Conservation (phyloP, 1,139 yeast genomes). For the Saccharomycopsis crataegensis region DNA sequence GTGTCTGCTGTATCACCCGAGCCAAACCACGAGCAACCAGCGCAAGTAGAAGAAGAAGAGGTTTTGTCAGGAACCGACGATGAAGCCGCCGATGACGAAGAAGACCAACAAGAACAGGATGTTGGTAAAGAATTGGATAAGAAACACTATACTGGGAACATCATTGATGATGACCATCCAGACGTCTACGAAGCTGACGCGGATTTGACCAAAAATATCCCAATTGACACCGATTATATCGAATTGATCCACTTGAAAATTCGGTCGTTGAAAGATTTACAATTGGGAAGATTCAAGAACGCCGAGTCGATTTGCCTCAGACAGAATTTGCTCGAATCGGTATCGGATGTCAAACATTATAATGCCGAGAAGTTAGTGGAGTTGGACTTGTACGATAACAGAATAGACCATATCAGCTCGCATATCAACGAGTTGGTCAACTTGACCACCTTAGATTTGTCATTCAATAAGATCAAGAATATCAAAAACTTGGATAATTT, state of each 20-base stretch:
- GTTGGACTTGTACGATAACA: slow-evolving; percentile 84
- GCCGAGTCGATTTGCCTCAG: slow-evolving; percentile 66
- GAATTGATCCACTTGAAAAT: slow-evolving; percentile 80
- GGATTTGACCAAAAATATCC: slow-evolving; percentile 58
- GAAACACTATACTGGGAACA: slow-evolving; percentile 29
- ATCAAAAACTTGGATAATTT: slow-evolving; percentile 72
- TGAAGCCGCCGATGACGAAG: slow-evolving; percentile 5
- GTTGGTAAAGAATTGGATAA: slow-evolving; percentile 7
- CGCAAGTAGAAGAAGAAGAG: background rate
- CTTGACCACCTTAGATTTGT: slow-evolving; percentile 63
- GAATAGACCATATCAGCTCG: slow-evolving; percentile 75
- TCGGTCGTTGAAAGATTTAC: slow-evolving; percentile 55
- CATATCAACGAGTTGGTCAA: slow-evolving; percentile 53
- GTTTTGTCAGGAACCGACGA: slow-evolving; percentile 15
- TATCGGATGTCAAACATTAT: slow-evolving; percentile 59
- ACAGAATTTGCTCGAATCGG: slow-evolving; percentile 72
- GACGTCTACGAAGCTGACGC: slow-evolving; percentile 39
- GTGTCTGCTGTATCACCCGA: too few species aligned
- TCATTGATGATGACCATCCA: slow-evolving; percentile 47
- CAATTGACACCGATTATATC: slow-evolving; percentile 56
- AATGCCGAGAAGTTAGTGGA: slow-evolving; percentile 55
- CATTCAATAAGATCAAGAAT: slow-evolving; percentile 85
- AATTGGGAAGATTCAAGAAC: slow-evolving; percentile 49
- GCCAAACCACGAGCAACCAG: too few species aligned
- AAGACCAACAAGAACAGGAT: slow-evolving; percentile 2